These are phyloP conservation scores for Spiromastix sp. DNA, from an alignment of 2,329 filamentous ascomycete species.

Conservation along the genomic window DNA sequence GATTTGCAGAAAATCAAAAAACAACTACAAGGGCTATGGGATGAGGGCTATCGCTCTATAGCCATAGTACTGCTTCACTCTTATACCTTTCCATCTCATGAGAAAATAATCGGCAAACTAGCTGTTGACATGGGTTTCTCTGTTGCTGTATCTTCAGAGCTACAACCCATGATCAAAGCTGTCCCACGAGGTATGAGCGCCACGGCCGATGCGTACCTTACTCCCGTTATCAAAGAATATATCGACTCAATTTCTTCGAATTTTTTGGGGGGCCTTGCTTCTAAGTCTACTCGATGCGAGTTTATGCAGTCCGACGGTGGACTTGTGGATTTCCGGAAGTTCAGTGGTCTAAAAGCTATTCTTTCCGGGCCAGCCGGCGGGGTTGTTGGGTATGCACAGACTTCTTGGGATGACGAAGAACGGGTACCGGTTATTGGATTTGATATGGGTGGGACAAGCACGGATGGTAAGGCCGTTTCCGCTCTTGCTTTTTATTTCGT, in stretches of 20 bases:
- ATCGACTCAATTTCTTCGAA: constrained; percentile 47
- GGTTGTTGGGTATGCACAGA: constrained; percentile 86
- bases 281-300: constrained; percentile 69
- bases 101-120: constrained; percentile 65
- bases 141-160: constrained; percentile 66
- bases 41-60: constrained; percentile 63
- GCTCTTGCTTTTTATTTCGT: background rate
- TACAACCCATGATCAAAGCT: constrained; percentile 80
- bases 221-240: constrained; percentile 69
- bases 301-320: constrained; percentile 92
- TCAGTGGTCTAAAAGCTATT: constrained; percentile 80
- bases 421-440: constrained; percentile 85
- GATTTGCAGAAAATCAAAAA: constrained; percentile 41
- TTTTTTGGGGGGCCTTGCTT: constrained; percentile 68
- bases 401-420: constrained; percentile 74
- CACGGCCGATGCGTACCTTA: constrained; percentile 70
- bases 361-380: constrained; percentile 87
- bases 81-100: constrained; percentile 81
- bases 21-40: constrained; percentile 57
- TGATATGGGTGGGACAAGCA: constrained; percentile 91
- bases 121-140: constrained; percentile 71
- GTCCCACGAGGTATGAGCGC: constrained; percentile 68
- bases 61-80: constrained; percentile 84
- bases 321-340: constrained; percentile 48
- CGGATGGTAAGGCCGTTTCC: constrained; percentile 42